Evolutionary conservation across 352 stramenopile species (phyloP).

Genomic region (Achlya hypogyna): DNA sequence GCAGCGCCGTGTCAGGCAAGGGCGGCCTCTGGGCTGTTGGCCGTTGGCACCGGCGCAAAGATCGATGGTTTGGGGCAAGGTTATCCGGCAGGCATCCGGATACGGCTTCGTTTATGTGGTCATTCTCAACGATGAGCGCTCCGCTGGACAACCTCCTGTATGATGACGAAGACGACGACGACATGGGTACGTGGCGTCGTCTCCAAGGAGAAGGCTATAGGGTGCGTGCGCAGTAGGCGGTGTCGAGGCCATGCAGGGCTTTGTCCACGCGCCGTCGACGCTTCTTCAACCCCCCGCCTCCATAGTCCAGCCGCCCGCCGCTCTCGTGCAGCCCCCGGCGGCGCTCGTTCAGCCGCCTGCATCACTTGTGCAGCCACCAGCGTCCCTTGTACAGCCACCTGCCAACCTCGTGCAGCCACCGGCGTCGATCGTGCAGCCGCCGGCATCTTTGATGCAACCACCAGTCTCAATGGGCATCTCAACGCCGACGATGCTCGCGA

Average conservation of each 20-base stretch:
- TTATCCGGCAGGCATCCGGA: neutral
- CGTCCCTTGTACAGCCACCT: neutral
- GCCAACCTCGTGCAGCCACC: neutral
- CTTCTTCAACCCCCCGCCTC: neutral
- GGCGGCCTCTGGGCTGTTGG: too few relatives aligned
- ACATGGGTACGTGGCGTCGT: slow-evolving; percentile 1
- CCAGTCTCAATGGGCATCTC: slow-evolving; percentile 1
- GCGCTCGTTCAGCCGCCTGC: neutral
- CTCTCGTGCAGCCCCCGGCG: neutral
- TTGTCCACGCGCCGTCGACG: neutral
- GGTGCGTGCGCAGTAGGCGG: neutral
- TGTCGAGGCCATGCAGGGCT: neutral
- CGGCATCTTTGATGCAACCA: neutral
- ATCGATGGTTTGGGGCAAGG: too few relatives aligned
- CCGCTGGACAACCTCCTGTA: slow-evolving; percentile 79
- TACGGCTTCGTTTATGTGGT: neutral
- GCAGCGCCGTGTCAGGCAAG: too few relatives aligned
- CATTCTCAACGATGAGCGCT: slow-evolving; percentile 50
- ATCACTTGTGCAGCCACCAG: neutral
- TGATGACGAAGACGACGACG: slow-evolving; percentile 48
- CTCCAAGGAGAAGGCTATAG: neutral
- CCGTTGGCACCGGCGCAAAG: too few relatives aligned
- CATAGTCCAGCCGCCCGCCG: neutral
- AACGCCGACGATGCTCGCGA: neutral
- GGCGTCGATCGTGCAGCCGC: slow-evolving; percentile 3